Evolutionary conservation across 352 stramenopile species (phyloP).

Genomic region (Globisporangium radiosum): DNA sequence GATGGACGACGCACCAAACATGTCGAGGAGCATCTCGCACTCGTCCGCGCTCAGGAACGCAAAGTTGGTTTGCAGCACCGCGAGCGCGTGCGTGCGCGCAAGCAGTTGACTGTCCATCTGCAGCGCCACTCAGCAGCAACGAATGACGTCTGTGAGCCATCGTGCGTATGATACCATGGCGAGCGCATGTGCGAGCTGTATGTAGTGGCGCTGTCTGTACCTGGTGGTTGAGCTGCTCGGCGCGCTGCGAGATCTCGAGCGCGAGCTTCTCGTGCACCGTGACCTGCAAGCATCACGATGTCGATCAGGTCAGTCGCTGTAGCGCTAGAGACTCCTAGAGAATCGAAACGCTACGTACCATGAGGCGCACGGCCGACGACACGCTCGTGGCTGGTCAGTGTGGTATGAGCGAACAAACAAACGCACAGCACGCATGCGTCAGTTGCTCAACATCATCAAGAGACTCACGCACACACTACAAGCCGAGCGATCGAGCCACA

Average conservation of each 20-base stretch:
- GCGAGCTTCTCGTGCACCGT: constrained; percentile 51
- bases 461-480: too few relatives aligned
- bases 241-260: constrained; percentile 35
- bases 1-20: constrained; percentile 39
- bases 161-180: not conserved
- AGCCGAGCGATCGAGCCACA: too few relatives aligned
- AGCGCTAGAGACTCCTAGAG: not conserved
- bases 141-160: too few relatives aligned
- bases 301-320: not conserved
- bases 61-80: constrained; percentile 41
- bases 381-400: constrained; percentile 11
- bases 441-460: too few relatives aligned
- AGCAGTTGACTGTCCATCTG: constrained; percentile 49
- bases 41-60: constrained; percentile 51
- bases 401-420: not conserved
- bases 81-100: constrained; percentile 36
- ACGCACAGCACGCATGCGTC: too few relatives aligned
- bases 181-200: not conserved
- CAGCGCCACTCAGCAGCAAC: not conserved
- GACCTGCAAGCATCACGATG: constrained; percentile 20
- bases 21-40: constrained; percentile 73
- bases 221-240: constrained; percentile 30
- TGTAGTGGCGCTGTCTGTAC: constrained; percentile 11
- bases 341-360: constrained; percentile 21
- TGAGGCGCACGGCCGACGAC: constrained; percentile 31